Conservation (phyloP, 176 grass and related monocot species). For the Pharus latifolius region DNA sequence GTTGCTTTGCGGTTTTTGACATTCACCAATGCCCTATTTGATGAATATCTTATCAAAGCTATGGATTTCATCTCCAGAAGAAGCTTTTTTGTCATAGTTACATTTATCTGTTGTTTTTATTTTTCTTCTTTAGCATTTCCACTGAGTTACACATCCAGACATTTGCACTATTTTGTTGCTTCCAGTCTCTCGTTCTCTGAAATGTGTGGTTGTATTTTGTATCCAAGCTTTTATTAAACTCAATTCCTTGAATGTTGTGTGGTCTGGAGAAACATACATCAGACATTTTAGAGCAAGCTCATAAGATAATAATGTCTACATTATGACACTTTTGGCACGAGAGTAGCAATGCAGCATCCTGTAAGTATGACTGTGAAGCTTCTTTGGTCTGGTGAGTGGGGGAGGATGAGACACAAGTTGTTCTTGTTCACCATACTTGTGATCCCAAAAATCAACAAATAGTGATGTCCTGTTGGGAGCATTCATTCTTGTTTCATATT, state of each 20-base stretch:
- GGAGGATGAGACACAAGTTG: too few species aligned
- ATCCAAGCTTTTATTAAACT: too few species aligned
- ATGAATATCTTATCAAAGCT: conserved; percentile 34
- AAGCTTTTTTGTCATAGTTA: conserved; percentile 80
- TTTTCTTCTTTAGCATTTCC: not conserved
- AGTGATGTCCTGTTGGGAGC: not conserved
- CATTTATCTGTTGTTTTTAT: conserved; percentile 28
- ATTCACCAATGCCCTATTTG: conserved; percentile 11
- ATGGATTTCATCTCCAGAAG: conserved; percentile 63
- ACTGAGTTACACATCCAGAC: not conserved
- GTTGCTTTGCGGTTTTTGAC: not conserved
- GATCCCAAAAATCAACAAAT: not conserved
- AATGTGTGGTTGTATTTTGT: not conserved
- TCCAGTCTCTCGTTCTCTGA: not conserved
- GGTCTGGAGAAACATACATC: too few species aligned
- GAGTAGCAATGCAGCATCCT: too few species aligned
- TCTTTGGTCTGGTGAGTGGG: too few species aligned
- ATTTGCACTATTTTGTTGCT: not conserved
- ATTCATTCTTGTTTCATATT: not conserved
- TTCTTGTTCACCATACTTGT: too few species aligned
- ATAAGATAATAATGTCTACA: too few species aligned
- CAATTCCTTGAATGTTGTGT: too few species aligned
- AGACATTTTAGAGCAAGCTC: too few species aligned
- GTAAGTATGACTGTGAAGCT: too few species aligned
- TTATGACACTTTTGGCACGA: too few species aligned